These are phyloP conservation scores for Oldenlandia corymbosa DNA, from an alignment of 257 asterid genomes.

Conservation along the genomic window DNA sequence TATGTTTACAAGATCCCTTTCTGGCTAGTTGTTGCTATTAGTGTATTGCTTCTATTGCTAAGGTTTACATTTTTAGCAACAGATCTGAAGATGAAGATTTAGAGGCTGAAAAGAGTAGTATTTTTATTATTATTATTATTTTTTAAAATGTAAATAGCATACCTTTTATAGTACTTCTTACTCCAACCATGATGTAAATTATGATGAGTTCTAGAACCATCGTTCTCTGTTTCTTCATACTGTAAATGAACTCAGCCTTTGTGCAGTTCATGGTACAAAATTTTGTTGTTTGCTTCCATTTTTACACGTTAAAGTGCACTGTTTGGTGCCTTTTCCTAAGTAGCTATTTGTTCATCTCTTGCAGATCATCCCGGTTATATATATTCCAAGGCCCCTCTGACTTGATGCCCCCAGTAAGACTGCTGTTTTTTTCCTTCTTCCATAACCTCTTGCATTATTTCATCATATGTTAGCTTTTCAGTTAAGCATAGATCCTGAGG, in stretches of 20 bases:
- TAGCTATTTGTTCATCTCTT: slow-evolving; percentile 13
- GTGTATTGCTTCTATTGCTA: background rate
- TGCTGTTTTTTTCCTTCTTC: background rate
- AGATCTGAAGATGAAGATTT: background rate
- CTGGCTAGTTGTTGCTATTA: background rate
- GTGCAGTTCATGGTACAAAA: background rate
- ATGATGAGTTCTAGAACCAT: background rate
- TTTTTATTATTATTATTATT: too few species aligned
- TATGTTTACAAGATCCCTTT: background rate
- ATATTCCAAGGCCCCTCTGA: slow-evolving; percentile 90
- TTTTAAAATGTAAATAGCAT: too few species aligned
- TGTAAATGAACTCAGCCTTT: background rate
- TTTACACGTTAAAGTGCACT: background rate
- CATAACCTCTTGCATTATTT: background rate
- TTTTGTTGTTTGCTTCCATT: background rate
- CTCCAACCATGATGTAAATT: background rate
- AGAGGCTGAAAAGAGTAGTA: background rate
- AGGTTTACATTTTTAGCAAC: background rate
- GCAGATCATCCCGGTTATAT: slow-evolving; percentile 88
- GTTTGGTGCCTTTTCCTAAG: slow-evolving; percentile 5
- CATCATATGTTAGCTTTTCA: background rate
- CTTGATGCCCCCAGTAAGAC: slow-evolving; percentile 84
- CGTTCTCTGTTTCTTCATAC: background rate
- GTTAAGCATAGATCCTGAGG: background rate
- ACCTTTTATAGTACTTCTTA: background rate